These are phyloP conservation scores for Amanita polypyramis DNA, from an alignment of 768 basidiomycete species.

Conservation along the genomic window DNA sequence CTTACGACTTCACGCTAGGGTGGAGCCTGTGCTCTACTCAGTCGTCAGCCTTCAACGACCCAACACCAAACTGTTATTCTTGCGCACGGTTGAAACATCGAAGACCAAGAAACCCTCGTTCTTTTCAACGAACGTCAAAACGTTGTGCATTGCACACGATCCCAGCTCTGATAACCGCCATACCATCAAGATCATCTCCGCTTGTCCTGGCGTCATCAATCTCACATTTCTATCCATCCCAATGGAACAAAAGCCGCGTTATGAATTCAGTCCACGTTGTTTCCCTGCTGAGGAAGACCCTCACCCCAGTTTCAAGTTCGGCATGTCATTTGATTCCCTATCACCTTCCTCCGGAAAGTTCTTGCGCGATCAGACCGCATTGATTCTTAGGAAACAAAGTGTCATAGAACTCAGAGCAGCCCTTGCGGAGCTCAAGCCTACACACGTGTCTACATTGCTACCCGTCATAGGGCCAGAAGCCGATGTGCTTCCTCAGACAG, in stretches of 20 bases:
- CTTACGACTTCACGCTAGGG: constrained; percentile 14
- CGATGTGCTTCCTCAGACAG: neutral
- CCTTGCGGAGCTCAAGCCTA: constrained; percentile 2
- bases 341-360: neutral
- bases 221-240: constrained; percentile 28
- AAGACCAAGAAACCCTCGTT: constrained; percentile 20
- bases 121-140: constrained; percentile 25
- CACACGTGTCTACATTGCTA: constrained; percentile 1
- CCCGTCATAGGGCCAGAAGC: constrained; percentile 5
- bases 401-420: neutral
- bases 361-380: constrained; percentile 1
- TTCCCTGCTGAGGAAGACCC: neutral
- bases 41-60: constrained; percentile 22
- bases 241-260: constrained; percentile 3
- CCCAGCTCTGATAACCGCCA: constrained; percentile 16
- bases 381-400: constrained; percentile 3
- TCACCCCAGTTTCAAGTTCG: neutral
- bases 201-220: constrained; percentile 22
- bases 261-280: neutral
- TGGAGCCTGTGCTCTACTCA: constrained; percentile 25
- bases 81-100: constrained; percentile 27
- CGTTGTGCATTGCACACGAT: constrained; percentile 26
- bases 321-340: neutral
- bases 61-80: constrained; percentile 22
- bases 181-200: constrained; percentile 21